A percentile compares a stretch with the other conserved stretches of the same genome.
Conservation (phyloP, 192 early-diverging fungal species). For the Linnemannia schmuckeri region DNA sequence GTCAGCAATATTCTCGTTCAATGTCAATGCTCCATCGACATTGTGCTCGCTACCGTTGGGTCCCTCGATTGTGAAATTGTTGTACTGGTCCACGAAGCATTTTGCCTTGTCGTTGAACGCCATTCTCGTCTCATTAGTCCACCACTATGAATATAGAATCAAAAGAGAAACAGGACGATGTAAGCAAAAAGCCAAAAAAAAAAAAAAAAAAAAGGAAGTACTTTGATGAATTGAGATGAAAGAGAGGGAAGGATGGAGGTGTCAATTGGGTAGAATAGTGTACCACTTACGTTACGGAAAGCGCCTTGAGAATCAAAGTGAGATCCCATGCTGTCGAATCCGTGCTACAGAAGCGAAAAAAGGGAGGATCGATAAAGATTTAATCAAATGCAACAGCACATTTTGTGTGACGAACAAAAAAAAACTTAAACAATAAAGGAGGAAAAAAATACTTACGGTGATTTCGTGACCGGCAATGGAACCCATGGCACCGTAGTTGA, state of each 20-base stretch:
- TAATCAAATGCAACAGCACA: not conserved
- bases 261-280: not conserved
- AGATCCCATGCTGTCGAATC: conserved; percentile 64
- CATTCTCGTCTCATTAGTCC: conserved; percentile 67
- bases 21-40: conserved; percentile 67
- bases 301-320: conserved; percentile 54
- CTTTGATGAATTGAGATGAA: not conserved
- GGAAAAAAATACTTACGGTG: conserved; percentile 44
- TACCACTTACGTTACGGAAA: conserved; percentile 12
- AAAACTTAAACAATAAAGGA: not conserved
- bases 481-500: conserved; percentile 79
- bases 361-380: not conserved
- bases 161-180: not conserved
- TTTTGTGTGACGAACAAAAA: not conserved
- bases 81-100: conserved; percentile 79
- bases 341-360: conserved; percentile 42
- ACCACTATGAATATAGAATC: conserved; percentile 64
- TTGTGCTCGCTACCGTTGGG: conserved; percentile 29
- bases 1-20: conserved; percentile 79
- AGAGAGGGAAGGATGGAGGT: not conserved
- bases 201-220: not conserved
- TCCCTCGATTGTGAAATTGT: conserved; percentile 57
- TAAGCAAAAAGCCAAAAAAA: not conserved
- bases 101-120: conserved; percentile 63
- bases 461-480: conserved; percentile 78